A percentile compares a stretch with the other conserved stretches of the same genome.
These are phyloP conservation scores for Lanzia echinophila DNA, from an alignment of 2,329 filamentous ascomycete genomes.

Conservation along the genomic window DNA sequence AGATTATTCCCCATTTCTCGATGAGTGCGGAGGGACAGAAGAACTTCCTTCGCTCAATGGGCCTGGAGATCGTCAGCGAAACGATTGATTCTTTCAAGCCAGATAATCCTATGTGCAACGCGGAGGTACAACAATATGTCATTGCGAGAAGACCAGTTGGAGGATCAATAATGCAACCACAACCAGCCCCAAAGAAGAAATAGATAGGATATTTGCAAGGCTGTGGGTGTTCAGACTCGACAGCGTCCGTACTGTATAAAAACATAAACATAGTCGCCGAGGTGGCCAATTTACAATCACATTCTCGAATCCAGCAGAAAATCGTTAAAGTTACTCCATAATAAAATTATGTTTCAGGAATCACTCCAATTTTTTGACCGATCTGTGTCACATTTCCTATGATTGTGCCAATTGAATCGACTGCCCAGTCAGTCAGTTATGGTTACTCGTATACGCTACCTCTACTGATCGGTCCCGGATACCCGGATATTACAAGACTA, in stretches of 20 bases:
- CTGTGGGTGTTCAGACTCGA: background rate
- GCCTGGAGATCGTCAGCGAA: slow-evolving; percentile 22
- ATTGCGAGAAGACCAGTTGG: slow-evolving; percentile 9
- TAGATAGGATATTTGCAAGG: background rate
- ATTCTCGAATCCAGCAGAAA: too few relatives aligned
- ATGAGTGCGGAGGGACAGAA: slow-evolving; percentile 20
- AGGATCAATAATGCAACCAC: background rate
- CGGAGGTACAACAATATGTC: slow-evolving; percentile 13
- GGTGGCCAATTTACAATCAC: too few relatives aligned
- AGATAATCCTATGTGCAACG: slow-evolving; percentile 15
- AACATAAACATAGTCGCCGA: background rate
- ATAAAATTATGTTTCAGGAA: too few relatives aligned
- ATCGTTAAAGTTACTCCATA: too few relatives aligned
- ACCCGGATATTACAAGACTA: too few relatives aligned
- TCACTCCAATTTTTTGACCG: too few relatives aligned
- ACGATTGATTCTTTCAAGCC: slow-evolving; percentile 21
- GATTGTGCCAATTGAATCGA: too few relatives aligned
- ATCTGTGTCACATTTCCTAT: too few relatives aligned
- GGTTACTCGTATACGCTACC: too few relatives aligned
- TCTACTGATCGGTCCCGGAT: too few relatives aligned
- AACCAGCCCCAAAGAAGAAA: slow-evolving; percentile 5
- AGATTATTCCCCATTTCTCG: slow-evolving; percentile 19
- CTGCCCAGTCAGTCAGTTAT: too few relatives aligned
- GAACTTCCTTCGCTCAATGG: slow-evolving; percentile 20
- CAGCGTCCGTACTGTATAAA: background rate